These are phyloP conservation scores for Lentinula boryana DNA, from an alignment of 768 basidiomycete species.

Conservation along the genomic window DNA sequence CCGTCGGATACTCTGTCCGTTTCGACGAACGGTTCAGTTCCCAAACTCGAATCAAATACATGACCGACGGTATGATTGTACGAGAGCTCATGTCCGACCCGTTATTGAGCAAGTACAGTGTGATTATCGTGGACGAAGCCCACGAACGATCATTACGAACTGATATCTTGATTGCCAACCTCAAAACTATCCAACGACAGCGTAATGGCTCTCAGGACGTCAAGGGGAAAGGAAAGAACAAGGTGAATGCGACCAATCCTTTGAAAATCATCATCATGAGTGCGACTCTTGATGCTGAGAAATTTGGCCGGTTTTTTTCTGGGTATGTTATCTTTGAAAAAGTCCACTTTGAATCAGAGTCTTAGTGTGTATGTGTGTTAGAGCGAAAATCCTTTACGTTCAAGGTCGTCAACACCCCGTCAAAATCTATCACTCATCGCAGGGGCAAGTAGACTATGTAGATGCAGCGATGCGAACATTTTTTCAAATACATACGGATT, in stretches of 20 bases:
- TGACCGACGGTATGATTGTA: slow-evolving; percentile 97
- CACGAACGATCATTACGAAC: slow-evolving; percentile 95
- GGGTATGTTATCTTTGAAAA: slow-evolving; percentile 35
- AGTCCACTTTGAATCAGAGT: neutral
- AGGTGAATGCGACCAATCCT: slow-evolving; percentile 39
- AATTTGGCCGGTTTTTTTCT: slow-evolving; percentile 84
- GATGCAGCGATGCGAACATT: slow-evolving; percentile 90
- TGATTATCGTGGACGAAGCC: slow-evolving; percentile 92
- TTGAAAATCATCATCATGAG: slow-evolving; percentile 97
- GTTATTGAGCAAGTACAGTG: slow-evolving; percentile 73
- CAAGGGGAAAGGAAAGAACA: slow-evolving; percentile 40
- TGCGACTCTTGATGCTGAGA: slow-evolving; percentile 93
- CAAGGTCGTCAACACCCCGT: slow-evolving; percentile 94
- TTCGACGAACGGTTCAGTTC: slow-evolving; percentile 79
- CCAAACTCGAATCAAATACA: slow-evolving; percentile 86
- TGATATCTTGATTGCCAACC: slow-evolving; percentile 84
- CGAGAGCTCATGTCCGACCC: slow-evolving; percentile 83
- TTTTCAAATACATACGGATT: slow-evolving; percentile 85
- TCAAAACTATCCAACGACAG: slow-evolving; percentile 72
- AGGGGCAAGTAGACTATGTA: slow-evolving; percentile 75
- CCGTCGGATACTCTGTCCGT: slow-evolving; percentile 92
- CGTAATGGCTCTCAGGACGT: slow-evolving; percentile 42
- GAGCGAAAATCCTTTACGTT: slow-evolving; percentile 85
- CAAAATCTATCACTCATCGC: slow-evolving; percentile 69
- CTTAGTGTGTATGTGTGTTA: slow-evolving; percentile 19